A percentile compares a stretch with the other conserved stretches of the same genome.
phyloP scores from a whole-genome alignment of 2,329 filamentous ascomycete species.

The Curvularia spicifera region DNA sequence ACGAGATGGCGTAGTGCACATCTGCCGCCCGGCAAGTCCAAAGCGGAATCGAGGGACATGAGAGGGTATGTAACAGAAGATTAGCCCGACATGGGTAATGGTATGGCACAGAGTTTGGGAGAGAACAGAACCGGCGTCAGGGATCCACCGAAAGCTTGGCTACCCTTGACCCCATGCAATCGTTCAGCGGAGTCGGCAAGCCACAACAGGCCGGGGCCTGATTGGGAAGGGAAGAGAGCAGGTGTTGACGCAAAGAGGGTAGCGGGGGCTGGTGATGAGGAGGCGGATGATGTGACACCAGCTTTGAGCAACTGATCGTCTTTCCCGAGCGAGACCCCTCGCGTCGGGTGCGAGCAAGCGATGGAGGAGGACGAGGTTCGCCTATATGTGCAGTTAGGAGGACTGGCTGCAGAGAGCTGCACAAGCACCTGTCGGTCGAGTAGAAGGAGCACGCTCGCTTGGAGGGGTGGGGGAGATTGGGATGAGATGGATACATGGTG shows the following conservation, averaged over 20 bases:
- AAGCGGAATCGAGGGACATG: conserved; percentile 20
- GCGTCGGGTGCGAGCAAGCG: conserved; percentile 10
- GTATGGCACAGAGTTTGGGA: conserved; percentile 17
- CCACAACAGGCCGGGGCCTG: conserved; percentile 14
- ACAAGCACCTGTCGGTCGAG: conserved; percentile 3
- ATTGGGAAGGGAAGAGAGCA: conserved; percentile 2
- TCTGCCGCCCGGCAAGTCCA: conserved; percentile 7
- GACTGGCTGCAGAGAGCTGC: conserved; percentile 10
- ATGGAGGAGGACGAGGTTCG: conserved; percentile 9
- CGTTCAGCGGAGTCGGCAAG: conserved; percentile 19
- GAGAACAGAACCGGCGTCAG: conserved; percentile 7
- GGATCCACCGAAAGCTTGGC: conserved; percentile 34
- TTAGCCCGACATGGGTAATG: conserved; percentile 10
- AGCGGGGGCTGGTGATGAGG: conserved; percentile 2
- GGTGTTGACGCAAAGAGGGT: conserved; percentile 7
- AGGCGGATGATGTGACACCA: background rate
- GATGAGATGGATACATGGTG: background rate
- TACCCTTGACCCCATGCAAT: conserved; percentile 28
- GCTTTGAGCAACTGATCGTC: conserved; percentile 1
- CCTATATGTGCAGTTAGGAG: conserved; percentile 22
- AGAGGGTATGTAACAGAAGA: conserved; percentile 12
- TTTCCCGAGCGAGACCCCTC: background rate
- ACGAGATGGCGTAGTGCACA: conserved; percentile 16
- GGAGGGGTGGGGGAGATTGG: background rate
- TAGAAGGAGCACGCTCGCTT: background rate